Evolutionary conservation across 176 grass and related monocot genomes (phyloP), one percentile per base, ranked within the genome.

Genomic region (Phoenix roebelenii): DNA sequence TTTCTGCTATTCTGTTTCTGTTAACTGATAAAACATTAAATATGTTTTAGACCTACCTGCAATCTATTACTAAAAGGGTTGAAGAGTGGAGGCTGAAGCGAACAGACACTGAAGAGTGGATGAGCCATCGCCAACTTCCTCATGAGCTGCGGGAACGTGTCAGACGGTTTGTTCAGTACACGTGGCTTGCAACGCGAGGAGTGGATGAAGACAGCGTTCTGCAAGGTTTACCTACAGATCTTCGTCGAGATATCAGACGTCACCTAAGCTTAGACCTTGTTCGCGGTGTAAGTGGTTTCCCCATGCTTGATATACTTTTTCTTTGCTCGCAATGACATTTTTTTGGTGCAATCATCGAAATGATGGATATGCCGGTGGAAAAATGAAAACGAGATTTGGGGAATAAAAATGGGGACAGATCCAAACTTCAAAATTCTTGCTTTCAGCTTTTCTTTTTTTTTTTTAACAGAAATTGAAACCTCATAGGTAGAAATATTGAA

Each of bases 41-140:
- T 70, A n/a, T 3, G 68, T 69, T 5, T 12, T 59, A 81, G 73
- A 70, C 64, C 54, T 73, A 80, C 55, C 65, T 83, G 66, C 69
- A 55, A 76, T 83, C 80, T 57, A 77, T 70, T 53, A 71, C 24
- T 48, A 60, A 15, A 19, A 77, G 79, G 28, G 49, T 53, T 29
- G 80, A 83, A 64, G 67, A 79, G 5, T 89, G 85, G 76, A 70
- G 80, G 57, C 60, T 76, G 28, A 61, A 44, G 61, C 74, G 57
- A 70, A 71, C 24, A 80, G 76, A 80, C 65, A 89, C 52, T 7
- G 76, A 89, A 15, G 68, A 80, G 28, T 84, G 85, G 85, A 80
- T 89, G 76, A 59, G 9, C 58, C 57, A 76, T 73, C 70, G 70
- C 26, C 52, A 83, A 51, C 60, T 88, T 55, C 72, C 80, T 52